phyloP scores from a whole-genome alignment of 2,329 filamentous ascomycete genomes.

The Escovopsis sp. region DNA sequence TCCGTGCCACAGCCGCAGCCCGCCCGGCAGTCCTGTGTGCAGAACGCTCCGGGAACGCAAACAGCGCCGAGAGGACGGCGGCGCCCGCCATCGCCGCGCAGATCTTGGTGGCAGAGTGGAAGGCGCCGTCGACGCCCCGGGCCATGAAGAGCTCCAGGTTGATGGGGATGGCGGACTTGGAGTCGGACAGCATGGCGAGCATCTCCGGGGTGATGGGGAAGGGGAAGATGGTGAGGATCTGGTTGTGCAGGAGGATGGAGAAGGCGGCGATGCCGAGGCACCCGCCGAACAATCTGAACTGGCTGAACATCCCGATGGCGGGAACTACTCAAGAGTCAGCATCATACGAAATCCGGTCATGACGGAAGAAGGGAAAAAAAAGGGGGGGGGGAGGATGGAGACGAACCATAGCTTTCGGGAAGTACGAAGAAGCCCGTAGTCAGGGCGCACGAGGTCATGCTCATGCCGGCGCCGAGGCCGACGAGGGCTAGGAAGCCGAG shows the following conservation, averaged over 20 bases:
- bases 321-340: conserved; percentile 21
- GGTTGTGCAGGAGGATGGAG: conserved; percentile 28
- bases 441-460: conserved; percentile 31
- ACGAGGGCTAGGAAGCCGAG: conserved; percentile 35
- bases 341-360: background rate
- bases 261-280: conserved; percentile 39
- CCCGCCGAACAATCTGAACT: conserved; percentile 35
- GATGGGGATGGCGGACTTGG: conserved; percentile 10
- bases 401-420: conserved; percentile 29
- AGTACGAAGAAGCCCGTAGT: conserved; percentile 26
- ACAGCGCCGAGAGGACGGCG: background rate
- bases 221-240: conserved; percentile 14
- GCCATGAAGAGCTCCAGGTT: conserved; percentile 19
- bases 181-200: conserved; percentile 12
- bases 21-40: too few relatives aligned
- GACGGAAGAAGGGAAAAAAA: too few relatives aligned
- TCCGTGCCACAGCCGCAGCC: too few relatives aligned
- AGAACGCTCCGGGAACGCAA: too few relatives aligned
- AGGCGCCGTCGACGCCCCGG: conserved; percentile 28
- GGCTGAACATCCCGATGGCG: conserved; percentile 36
- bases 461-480: conserved; percentile 36
- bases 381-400: background rate
- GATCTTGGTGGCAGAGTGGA: conserved; percentile 31
- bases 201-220: conserved; percentile 14
- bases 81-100: conserved; percentile 25